phyloP scores from a whole-genome alignment of 139 green algal species.

The Chlorella sorokiniana region DNA sequence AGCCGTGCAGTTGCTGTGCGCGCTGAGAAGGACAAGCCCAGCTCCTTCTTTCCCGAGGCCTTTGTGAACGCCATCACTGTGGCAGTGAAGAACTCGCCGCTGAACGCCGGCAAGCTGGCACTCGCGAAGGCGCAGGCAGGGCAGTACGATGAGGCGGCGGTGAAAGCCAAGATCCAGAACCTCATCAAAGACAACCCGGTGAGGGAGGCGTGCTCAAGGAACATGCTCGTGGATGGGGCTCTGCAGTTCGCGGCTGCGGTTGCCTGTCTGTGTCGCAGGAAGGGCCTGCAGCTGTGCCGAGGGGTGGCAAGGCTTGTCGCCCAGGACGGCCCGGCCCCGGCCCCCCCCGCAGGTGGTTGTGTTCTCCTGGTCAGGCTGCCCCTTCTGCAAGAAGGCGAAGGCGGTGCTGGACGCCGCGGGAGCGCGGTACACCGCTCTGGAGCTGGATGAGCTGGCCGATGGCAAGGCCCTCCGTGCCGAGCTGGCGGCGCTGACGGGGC shows the following conservation, averaged over 20 bases:
- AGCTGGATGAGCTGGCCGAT: constrained; percentile 60
- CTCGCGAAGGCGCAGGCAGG: constrained; percentile 51
- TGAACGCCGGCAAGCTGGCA: constrained; percentile 45
- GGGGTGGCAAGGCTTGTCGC: too few relatives aligned
- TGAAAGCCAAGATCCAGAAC: constrained; percentile 34
- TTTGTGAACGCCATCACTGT: constrained; percentile 2
- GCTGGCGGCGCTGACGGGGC: constrained; percentile 46
- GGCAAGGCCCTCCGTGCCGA: constrained; percentile 64
- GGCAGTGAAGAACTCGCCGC: constrained; percentile 48
- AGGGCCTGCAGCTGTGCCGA: too few relatives aligned
- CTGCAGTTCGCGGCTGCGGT: background rate
- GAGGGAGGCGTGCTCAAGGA: background rate
- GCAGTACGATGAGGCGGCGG: constrained; percentile 53
- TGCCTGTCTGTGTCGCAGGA: background rate
- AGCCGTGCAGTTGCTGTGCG: background rate
- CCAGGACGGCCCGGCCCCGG: too few relatives aligned
- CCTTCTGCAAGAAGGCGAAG: constrained; percentile 68
- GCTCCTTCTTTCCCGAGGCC: background rate
- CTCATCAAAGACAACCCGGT: constrained; percentile 42
- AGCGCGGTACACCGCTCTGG: constrained; percentile 55
- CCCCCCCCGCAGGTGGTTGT: constrained; percentile 25
- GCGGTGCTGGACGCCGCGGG: constrained; percentile 54
- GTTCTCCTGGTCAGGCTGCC: constrained; percentile 44
- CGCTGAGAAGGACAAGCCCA: background rate
- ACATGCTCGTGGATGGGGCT: background rate